phyloP scores from a whole-genome alignment of 441 rosid species.

The Hura crepitans region DNA sequence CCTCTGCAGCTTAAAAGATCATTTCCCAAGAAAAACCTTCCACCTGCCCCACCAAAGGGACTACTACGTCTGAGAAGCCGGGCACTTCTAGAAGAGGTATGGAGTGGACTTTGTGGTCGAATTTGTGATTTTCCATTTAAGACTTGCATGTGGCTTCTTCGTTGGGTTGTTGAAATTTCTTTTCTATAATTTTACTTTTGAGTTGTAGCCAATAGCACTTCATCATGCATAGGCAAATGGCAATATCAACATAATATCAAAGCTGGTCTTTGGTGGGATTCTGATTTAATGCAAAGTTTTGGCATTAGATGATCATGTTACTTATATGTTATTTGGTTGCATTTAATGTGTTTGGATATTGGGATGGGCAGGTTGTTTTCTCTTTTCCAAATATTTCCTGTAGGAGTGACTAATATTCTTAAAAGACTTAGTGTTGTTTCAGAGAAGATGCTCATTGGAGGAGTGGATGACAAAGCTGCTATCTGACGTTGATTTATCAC shows the following conservation, averaged over 20 bases:
- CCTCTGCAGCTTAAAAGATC: constrained; percentile 66
- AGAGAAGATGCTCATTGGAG: constrained; percentile 95
- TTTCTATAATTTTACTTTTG: neutral
- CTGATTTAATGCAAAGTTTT: neutral
- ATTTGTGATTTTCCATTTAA: neutral
- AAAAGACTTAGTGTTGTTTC: constrained; percentile 50
- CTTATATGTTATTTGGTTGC: neutral
- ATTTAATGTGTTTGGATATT: neutral
- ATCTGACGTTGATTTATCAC: constrained; percentile 89
- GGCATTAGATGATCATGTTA: neutral
- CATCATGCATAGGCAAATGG: neutral
- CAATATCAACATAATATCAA: neutral
- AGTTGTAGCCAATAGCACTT: neutral
- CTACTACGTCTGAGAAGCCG: constrained; percentile 76
- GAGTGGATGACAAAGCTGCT: constrained; percentile 95
- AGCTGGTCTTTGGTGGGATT: neutral
- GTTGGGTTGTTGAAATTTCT: neutral
- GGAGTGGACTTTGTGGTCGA: constrained; percentile 7
- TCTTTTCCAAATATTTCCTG: neutral
- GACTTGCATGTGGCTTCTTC: neutral
- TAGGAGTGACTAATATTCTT: constrained; percentile 34
- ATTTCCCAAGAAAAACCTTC: constrained; percentile 68
- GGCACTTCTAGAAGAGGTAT: constrained; percentile 87
- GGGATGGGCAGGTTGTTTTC: neutral
- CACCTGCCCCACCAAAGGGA: constrained; percentile 91